Evolutionary conservation across 805 yeast genomes (phyloP), one percentile per base, ranked within the genome.

Genomic region (Priceomyces haplophilus): DNA sequence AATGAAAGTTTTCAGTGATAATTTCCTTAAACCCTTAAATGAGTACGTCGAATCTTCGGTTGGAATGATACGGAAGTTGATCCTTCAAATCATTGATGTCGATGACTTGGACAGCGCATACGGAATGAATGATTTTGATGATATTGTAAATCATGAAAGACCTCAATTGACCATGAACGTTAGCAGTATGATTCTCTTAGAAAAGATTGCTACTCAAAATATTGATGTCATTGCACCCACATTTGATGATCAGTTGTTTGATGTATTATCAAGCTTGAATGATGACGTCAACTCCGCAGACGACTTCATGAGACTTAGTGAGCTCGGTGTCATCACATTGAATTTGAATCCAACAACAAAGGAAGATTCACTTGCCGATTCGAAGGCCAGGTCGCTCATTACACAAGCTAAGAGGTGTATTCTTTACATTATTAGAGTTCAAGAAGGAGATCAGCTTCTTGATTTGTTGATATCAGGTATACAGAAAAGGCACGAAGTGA

Each of bases 391-490:
- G 40, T 67, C 84, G 4, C 63, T 87, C 23, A 68, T 83, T 53
- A 75, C 88, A 41, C 89, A 88, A 55, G 88, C 85, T 0, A 91
- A 91, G 59, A 71, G 96, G 48, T 84, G 89, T 51, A 66, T 90
- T n/a, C 65, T 85, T 12, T 88, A 88, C 56, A 80, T 91, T 54
- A 79, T 90, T 48, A 81, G 89, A 50, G 86, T 93, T 4, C 97
- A 93, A 67, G 77, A 78, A 11, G 82, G 82, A 19, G 69, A 76
- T 1, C 82, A 80, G 48, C 71, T 91, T 36, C 75, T 83, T 42
- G 91, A 85, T 39, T 64, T 88, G 41, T 61, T 88, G 39, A 72
- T 85, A 7, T 76, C 82, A 3, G 85, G 84, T 3, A 87, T 86
- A 23, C 69, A 72, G 29, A 78, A 82, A 0, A 72, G 69, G 13